Percentiles rank a stretch among this genome's conserved stretches.
Evolutionary conservation across 257 asterid genomes (phyloP).

Genomic region (Anisodus tanguticus): DNA sequence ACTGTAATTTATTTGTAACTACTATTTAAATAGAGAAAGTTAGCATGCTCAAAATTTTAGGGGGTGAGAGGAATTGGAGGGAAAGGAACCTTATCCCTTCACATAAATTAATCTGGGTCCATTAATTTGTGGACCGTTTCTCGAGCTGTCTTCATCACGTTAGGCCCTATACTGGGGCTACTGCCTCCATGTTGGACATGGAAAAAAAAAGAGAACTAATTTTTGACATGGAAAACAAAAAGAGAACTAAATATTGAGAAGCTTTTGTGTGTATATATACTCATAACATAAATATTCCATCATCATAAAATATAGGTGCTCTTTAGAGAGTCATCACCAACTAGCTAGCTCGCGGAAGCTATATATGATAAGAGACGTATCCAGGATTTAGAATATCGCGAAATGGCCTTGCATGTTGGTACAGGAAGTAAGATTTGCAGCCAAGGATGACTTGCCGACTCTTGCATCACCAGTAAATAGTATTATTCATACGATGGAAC

Average conservation of each 20-base stretch:
- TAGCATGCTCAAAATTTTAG: background rate
- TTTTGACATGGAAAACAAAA: no score
- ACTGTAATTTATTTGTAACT: no score
- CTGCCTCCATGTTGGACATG: background rate
- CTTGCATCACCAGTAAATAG: background rate
- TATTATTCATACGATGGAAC: background rate
- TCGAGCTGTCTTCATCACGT: conserved; percentile 22
- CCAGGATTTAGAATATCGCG: background rate
- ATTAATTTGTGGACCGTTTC: conserved; percentile 21
- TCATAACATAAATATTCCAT: background rate
- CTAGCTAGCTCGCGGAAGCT: background rate
- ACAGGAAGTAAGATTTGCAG: conserved; percentile 24
- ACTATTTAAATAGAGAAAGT: background rate
- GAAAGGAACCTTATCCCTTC: conserved; percentile 21
- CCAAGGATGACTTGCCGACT: conserved; percentile 36
- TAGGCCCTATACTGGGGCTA: background rate
- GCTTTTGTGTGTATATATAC: background rate
- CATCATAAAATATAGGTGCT: background rate
- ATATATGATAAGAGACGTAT: background rate
- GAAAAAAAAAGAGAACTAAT: background rate
- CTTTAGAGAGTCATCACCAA: background rate
- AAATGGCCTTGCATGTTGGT: conserved; percentile 32
- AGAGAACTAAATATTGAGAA: background rate
- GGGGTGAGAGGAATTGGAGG: background rate
- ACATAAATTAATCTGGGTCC: conserved; percentile 28